phyloP scores from a whole-genome alignment of 805 yeast genomes.

The Candida montana region DNA sequence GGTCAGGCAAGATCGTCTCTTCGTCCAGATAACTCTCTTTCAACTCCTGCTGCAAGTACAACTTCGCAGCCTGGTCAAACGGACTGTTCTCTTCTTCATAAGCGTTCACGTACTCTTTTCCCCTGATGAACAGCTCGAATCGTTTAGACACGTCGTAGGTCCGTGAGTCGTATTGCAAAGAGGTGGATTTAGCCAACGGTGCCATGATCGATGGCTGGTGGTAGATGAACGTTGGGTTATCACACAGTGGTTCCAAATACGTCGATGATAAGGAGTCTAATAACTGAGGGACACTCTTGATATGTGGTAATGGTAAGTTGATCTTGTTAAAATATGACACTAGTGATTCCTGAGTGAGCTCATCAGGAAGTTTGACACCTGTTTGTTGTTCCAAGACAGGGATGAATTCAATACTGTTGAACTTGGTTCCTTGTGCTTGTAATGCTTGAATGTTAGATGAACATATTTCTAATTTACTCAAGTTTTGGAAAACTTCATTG shows the following conservation, averaged over 20 bases:
- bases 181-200: constrained; percentile 74
- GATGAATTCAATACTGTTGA: constrained; percentile 56
- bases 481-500: constrained; percentile 29
- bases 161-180: constrained; percentile 25
- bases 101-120: constrained; percentile 83
- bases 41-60: constrained; percentile 49
- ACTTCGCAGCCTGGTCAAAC: constrained; percentile 57
- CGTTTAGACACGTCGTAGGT: constrained; percentile 50
- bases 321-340: constrained; percentile 31
- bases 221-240: constrained; percentile 63
- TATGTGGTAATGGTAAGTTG: constrained; percentile 27
- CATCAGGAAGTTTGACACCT: constrained; percentile 43
- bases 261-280: constrained; percentile 58
- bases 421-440: constrained; percentile 12
- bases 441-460: constrained; percentile 5
- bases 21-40: constrained; percentile 45
- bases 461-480: constrained; percentile 18
- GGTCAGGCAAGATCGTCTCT: constrained; percentile 69
- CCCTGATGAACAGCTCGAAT: constrained; percentile 79
- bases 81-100: constrained; percentile 97
- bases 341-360: constrained; percentile 36
- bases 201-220: constrained; percentile 84
- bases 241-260: constrained; percentile 62
- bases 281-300: constrained; percentile 50
- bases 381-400: constrained; percentile 53